These are phyloP conservation scores for Elaeis guineensis DNA, from an alignment of 176 grass and related monocot genomes.

Conservation along the genomic window DNA sequence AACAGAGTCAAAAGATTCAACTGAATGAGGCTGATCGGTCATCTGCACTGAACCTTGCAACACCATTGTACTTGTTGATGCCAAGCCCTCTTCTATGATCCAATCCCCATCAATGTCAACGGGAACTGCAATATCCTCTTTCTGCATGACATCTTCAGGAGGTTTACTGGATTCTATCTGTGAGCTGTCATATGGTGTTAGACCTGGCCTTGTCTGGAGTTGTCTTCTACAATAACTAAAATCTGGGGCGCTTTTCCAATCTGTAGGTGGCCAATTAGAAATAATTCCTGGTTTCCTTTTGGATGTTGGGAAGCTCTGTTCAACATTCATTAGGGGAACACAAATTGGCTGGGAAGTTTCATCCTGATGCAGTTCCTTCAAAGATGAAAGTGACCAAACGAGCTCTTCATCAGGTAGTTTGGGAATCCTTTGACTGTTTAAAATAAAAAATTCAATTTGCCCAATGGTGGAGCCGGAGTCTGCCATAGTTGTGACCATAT, in stretches of 20 bases:
- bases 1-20: constrained; percentile 26
- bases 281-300: constrained; percentile 28
- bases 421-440: constrained; percentile 76
- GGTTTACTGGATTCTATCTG: constrained; percentile 13
- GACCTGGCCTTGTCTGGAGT: constrained; percentile 9
- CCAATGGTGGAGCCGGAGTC: constrained; percentile 49
- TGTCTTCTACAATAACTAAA: constrained; percentile 27
- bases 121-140: constrained; percentile 36
- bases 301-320: constrained; percentile 23
- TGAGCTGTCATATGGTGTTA: constrained; percentile 15
- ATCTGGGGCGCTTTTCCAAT: constrained; percentile 65
- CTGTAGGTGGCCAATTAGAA: constrained; percentile 54
- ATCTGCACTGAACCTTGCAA: constrained; percentile 23
- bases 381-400: constrained; percentile 61
- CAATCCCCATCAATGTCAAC: constrained; percentile 59
- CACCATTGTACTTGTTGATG: constrained; percentile 11
- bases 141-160: constrained; percentile 1
- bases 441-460: constrained; percentile 64
- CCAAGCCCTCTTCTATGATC: constrained; percentile 36
- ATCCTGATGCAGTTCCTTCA: constrained; percentile 18
- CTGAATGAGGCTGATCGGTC: constrained; percentile 23
- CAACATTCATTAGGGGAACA: constrained; percentile 5
- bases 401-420: constrained; percentile 52
- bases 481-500: constrained; percentile 77
- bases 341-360: constrained; percentile 19